These are phyloP conservation scores for Solanum aculeatissimum DNA, from an alignment of 305 asterid species.

Conservation along the genomic window DNA sequence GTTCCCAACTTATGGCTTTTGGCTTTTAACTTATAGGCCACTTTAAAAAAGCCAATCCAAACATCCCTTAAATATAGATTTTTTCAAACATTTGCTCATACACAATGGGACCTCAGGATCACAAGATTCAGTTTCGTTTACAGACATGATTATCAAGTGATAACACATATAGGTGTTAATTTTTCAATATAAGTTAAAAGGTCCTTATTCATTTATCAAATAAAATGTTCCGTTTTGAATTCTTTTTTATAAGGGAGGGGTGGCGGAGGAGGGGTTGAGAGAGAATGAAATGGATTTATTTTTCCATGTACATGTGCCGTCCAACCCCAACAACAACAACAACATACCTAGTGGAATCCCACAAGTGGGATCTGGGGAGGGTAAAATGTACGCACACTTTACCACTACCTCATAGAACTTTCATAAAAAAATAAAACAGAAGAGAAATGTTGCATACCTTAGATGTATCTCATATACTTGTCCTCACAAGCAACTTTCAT, in stretches of 20 bases:
- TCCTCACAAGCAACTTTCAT: not conserved
- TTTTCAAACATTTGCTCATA: not conserved
- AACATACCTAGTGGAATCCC: too few relatives aligned
- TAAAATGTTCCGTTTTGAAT: not conserved
- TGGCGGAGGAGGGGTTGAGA: not conserved
- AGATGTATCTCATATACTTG: not conserved
- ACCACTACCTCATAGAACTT: too few relatives aligned
- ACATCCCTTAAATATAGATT: not conserved
- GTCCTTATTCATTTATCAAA: not conserved
- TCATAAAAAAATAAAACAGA: not conserved
- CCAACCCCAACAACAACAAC: too few relatives aligned
- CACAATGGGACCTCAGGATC: not conserved
- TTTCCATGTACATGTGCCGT: not conserved
- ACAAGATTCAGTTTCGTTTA: not conserved
- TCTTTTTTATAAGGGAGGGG: not conserved
- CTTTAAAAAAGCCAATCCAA: too few relatives aligned
- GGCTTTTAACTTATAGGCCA: too few relatives aligned
- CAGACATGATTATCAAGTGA: not conserved
- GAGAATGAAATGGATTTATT: not conserved
- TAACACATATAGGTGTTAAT: not conserved
- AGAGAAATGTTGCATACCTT: not conserved
- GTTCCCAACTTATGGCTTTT: too few relatives aligned
- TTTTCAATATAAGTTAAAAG: not conserved
- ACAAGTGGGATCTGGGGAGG: too few relatives aligned
- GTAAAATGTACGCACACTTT: too few relatives aligned